Evolutionary conservation across 306 rosid genomes (phyloP).

Genomic region (Ammopiptanthus mongolicus): DNA sequence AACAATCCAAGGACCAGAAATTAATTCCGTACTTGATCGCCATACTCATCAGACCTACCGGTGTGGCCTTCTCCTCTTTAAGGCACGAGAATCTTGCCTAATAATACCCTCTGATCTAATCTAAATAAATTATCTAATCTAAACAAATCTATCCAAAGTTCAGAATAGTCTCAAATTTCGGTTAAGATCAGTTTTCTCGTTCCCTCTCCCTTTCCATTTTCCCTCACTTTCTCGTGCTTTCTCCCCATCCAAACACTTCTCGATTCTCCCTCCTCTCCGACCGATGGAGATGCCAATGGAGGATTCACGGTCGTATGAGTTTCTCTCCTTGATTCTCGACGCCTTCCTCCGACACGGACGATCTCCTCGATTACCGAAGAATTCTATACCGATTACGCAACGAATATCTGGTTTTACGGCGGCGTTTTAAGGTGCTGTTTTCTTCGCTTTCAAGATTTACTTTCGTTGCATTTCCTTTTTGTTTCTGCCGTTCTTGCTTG

Average conservation of each 20-base stretch:
- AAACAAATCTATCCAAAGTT: background rate
- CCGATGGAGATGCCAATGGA: conserved; percentile 77
- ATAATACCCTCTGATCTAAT: background rate
- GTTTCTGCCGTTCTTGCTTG: conserved; percentile 11
- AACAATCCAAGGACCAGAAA: conserved; percentile 7
- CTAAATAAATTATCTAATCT: too few relatives aligned
- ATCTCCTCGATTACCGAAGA: conserved; percentile 50
- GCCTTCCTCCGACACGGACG: conserved; percentile 46
- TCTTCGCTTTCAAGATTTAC: conserved; percentile 16
- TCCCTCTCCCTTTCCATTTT: conserved; percentile 2
- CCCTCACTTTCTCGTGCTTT: conserved; percentile 20
- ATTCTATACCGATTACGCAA: conserved; percentile 47
- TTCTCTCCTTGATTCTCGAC: conserved; percentile 41
- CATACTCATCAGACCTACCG: background rate
- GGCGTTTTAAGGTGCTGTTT: conserved; percentile 33
- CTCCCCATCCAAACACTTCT: conserved; percentile 12
- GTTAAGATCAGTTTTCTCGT: conserved; percentile 1
- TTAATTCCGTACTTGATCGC: background rate
- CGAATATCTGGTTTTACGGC: conserved; percentile 41
- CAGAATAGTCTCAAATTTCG: conserved; percentile 22
- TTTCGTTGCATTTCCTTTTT: background rate
- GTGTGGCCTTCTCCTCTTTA: background rate
- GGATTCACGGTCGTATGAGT: conserved; percentile 42
- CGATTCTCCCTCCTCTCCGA: conserved; percentile 5
- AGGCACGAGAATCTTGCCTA: background rate